Base-by-base conservation (phyloP, 805 yeast species). In the Kuraishia molischiana region DNA sequence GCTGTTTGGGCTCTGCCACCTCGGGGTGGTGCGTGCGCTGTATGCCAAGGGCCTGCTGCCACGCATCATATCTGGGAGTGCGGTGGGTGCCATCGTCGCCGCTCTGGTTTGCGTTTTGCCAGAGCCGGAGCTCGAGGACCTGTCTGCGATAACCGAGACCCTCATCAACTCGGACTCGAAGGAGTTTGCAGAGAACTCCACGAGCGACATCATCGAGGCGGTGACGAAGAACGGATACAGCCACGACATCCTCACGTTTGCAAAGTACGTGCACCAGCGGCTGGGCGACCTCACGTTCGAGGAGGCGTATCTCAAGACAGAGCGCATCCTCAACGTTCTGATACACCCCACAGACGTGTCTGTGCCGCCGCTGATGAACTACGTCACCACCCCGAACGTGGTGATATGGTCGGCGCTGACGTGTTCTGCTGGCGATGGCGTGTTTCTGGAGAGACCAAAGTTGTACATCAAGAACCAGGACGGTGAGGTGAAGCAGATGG, bases 51-150 rank as follows among this genome's bases (percentile, higher is more conserved):
- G 83, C 1, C 60, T 89, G 29, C 63, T 92, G 37, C 98, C 98
- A 0, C 63, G 82, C 31, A 83, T 92, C 2, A 76, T 90, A 18
- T 84, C 90, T 5, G 98, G 98, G 0, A 82, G 89, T 40, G 92
- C 96, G 0, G 83, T 86, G 42, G 98, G 98, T 1, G 94, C 97
- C 0, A 80, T 89, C 2, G 87, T 89, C 15, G 97, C 95, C 0
- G 77, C 95, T 0, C 63, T 86, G 28, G 84, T 83, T 1, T 86
- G 97, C 50, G 74, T 85, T 10, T 62, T 83, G 43, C 67, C 75
- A 2, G 84, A 79, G 38, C 72, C 70, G 2, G 92, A 85, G 47
- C 59, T 89, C 4, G 59, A 68, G 10, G 54, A 77, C 15, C 37
- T 48, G 3, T 42, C 49, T 6, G 57, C 67, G 31, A 30, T 29